A percentile compares a stretch with the other conserved stretches of the same genome.
Evolutionary conservation across 768 basidiomycete genomes (phyloP).

Genomic region (Paxillus ammoniavirescens): DNA sequence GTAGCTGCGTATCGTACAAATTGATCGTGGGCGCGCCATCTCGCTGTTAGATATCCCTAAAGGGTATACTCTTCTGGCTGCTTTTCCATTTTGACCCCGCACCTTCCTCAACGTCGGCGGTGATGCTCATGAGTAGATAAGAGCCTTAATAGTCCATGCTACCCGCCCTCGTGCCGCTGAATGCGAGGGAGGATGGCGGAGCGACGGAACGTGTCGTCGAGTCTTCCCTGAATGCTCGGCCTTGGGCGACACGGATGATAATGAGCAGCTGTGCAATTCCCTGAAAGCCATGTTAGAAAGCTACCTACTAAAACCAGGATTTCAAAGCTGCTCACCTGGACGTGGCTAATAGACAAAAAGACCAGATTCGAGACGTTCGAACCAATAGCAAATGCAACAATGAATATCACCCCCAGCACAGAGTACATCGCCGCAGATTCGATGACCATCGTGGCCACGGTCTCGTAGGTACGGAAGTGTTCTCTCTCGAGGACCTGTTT

Average conservation of each 20-base stretch:
- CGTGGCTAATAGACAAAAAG: constrained; percentile 32
- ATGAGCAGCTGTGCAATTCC: constrained; percentile 35
- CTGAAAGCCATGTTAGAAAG: constrained; percentile 12
- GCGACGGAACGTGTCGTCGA: neutral
- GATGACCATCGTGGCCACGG: constrained; percentile 31
- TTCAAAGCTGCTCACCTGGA: constrained; percentile 22
- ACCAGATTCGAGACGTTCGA: constrained; percentile 31
- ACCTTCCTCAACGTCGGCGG: too few relatives aligned
- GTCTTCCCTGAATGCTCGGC: constrained; percentile 16
- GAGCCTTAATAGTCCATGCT: neutral
- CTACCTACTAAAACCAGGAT: too few relatives aligned
- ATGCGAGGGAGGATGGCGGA: constrained; percentile 3
- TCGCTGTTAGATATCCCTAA: too few relatives aligned
- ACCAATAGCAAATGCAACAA: constrained; percentile 27
- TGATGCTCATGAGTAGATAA: too few relatives aligned
- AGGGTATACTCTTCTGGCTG: too few relatives aligned
- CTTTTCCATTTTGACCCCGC: too few relatives aligned
- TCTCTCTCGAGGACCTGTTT: constrained; percentile 10
- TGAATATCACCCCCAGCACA: constrained; percentile 26
- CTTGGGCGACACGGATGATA: constrained; percentile 35
- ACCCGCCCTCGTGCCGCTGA: neutral
- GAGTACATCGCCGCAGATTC: constrained; percentile 35
- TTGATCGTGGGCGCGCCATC: too few relatives aligned
- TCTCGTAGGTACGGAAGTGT: constrained; percentile 23
- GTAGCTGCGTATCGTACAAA: too few relatives aligned